These are phyloP conservation scores for Selaginella moellendorffii DNA, from an alignment of 75 land plant genomes.

Conservation along the genomic window DNA sequence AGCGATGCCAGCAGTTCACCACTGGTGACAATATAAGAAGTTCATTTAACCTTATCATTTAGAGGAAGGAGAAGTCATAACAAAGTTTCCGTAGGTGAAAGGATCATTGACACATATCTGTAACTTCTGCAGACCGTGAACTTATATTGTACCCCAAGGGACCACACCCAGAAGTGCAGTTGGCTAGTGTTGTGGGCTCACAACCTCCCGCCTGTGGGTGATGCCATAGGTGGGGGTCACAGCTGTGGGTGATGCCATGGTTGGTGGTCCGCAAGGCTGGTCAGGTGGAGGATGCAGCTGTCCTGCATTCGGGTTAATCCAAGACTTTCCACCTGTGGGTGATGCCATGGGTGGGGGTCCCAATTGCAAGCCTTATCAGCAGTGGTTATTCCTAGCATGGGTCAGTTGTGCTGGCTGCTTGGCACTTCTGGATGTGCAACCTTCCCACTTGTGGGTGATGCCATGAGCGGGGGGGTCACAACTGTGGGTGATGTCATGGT, in stretches of 20 bases:
- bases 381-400: neutral
- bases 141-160: neutral
- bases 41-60: too few relatives aligned
- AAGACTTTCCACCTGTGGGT: neutral
- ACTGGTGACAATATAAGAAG: neutral
- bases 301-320: neutral
- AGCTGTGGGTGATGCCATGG: constrained; percentile 2
- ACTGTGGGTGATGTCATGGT: neutral
- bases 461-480: neutral
- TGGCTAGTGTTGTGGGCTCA: too few relatives aligned
- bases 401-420: neutral
- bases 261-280: neutral
- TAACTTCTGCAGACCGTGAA: neutral
- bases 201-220: too few relatives aligned
- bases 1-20: neutral
- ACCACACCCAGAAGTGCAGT: neutral
- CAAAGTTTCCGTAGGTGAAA: neutral
- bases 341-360: neutral
- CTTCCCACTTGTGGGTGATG: neutral
- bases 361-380: too few relatives aligned
- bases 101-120: constrained; percentile 1
- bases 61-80: too few relatives aligned
- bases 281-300: neutral
- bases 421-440: neutral
- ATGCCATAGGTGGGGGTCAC: neutral